Conservation (phyloP, 495 filamentous ascomycete genomes). For the Bathelium albidoporum region DNA sequence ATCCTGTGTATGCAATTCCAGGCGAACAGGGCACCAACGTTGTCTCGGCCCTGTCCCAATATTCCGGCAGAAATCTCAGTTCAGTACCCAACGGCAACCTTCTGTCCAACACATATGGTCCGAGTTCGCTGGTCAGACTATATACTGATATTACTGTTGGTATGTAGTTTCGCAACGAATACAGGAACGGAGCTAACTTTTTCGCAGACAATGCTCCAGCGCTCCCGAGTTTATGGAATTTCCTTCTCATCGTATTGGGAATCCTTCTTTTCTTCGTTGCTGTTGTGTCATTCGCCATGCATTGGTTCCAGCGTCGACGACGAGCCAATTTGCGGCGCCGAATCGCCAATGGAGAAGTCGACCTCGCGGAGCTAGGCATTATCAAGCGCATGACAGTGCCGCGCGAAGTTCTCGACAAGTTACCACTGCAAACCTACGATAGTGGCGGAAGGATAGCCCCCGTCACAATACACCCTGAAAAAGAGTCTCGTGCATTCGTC, state of each 20-base stretch:
- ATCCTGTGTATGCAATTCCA: slow-evolving; percentile 77
- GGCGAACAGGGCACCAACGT: slow-evolving; percentile 61
- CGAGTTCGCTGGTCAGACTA: slow-evolving; percentile 42
- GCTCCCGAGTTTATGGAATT: slow-evolving; percentile 69
- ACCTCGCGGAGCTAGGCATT: slow-evolving; percentile 71
- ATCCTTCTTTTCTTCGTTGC: slow-evolving; percentile 57
- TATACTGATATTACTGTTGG: slow-evolving; percentile 53
- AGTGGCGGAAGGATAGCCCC: not conserved
- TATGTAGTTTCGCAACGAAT: slow-evolving; percentile 30
- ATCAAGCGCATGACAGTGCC: slow-evolving; percentile 59
- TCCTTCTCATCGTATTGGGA: slow-evolving; percentile 68
- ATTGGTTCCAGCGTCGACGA: slow-evolving; percentile 56
- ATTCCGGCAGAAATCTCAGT: slow-evolving; percentile 64
- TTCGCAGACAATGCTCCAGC: slow-evolving; percentile 27
- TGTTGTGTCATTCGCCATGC: slow-evolving; percentile 59
- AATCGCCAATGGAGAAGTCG: slow-evolving; percentile 63
- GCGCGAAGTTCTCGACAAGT: slow-evolving; percentile 49
- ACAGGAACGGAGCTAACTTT: slow-evolving; percentile 14
- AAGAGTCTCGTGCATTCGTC: not conserved
- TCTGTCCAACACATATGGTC: slow-evolving; percentile 37
- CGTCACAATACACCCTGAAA: not conserved
- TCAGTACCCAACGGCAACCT: slow-evolving; percentile 46
- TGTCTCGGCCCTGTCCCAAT: slow-evolving; percentile 34
- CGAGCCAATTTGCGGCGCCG: slow-evolving; percentile 55
- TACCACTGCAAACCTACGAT: slow-evolving; percentile 65